A percentile compares a stretch with the other conserved stretches of the same genome.
Evolutionary conservation across 2,329 filamentous ascomycete genomes (phyloP).

Genomic region (Colletotrichum spinosum): DNA sequence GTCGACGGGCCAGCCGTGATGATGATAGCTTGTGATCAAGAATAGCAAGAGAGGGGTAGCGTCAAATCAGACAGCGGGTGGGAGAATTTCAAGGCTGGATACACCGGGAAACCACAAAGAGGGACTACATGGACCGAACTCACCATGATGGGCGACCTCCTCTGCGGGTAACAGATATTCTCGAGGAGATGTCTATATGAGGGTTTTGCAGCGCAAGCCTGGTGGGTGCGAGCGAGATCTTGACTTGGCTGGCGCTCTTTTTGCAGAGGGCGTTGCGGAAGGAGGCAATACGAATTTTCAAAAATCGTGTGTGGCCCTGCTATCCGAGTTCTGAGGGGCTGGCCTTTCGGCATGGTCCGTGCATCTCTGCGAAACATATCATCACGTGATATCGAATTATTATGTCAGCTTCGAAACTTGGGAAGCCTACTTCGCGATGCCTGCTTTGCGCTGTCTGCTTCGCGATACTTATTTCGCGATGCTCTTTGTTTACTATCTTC

Average conservation of each 20-base stretch:
- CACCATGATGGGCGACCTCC: constrained; percentile 59
- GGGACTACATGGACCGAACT: constrained; percentile 22
- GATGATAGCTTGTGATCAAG: constrained; percentile 56
- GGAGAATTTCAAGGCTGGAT: constrained; percentile 15
- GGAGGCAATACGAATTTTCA: constrained; percentile 53
- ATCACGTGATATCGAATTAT: constrained; percentile 48
- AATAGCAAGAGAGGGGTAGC: constrained; percentile 65
- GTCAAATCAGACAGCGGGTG: constrained; percentile 19
- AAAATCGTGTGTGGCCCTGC: constrained; percentile 59
- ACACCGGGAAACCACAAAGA: neutral
- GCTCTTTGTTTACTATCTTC: too few species aligned
- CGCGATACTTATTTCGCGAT: too few species aligned
- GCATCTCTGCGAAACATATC: constrained; percentile 18
- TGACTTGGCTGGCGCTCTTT: constrained; percentile 53
- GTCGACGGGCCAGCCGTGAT: constrained; percentile 8
- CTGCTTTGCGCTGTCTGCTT: too few species aligned
- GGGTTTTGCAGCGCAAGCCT: constrained; percentile 52
- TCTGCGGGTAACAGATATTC: constrained; percentile 53
- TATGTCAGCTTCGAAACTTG: constrained; percentile 42
- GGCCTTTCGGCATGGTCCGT: constrained; percentile 36
- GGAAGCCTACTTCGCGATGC: too few species aligned
- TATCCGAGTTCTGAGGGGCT: constrained; percentile 57
- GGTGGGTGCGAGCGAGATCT: constrained; percentile 47
- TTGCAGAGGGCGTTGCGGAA: constrained; percentile 46
- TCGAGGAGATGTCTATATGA: constrained; percentile 44